Base-by-base conservation (phyloP, 495 filamentous ascomycete genomes). In the Talaromyces trachyspermus region DNA sequence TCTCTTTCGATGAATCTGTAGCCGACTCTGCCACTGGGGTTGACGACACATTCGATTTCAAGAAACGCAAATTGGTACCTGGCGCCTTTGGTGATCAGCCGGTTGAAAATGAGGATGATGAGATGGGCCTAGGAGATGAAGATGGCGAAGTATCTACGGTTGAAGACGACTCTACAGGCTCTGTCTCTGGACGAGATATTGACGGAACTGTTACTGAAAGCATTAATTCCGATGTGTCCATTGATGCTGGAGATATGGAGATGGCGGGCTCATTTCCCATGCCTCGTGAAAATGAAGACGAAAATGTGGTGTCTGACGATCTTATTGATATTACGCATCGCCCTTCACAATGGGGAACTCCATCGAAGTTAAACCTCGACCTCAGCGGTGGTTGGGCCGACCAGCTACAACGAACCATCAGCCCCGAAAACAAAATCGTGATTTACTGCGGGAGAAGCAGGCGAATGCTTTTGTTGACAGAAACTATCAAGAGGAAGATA, bases 351-450 rank as follows among this genome's bases (percentile, higher is more conserved):
- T 72, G 61, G 52, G 76, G 69, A 48, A 83, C 81, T 2, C 82
- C 83, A 11, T 60, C 71, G 19, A 83, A 79, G 57, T 70, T 75
- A 46, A 74, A 77, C 54, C 77, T 79, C 29, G 62, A 75, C 54
- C 60, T 74, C 10, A 69, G 58, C 69, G 74, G 72, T 33, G 86
- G 94, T 57, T 98, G 92, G 92, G 83, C 88, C 32, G 83, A 91
- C 55, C 89, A 95, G 59, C 70, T 98, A 49, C 87, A 88, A 64
- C 86, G 83, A 43, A 96, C 92, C 1, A 85, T 96, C 52, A 95
- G 87, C 59, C 92, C 92, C 78, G 82, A 55, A 90, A 95, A 65
- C 80, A 88, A 58, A 82, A 95, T 70, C 85, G 89, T 53, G 72
- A 77, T 45, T 77, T 75, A 11, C 58, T 85, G 29, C 73, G 76